These are phyloP conservation scores for Penicillium sumatraense DNA, from an alignment of 2,329 filamentous ascomycete genomes.

Conservation along the genomic window DNA sequence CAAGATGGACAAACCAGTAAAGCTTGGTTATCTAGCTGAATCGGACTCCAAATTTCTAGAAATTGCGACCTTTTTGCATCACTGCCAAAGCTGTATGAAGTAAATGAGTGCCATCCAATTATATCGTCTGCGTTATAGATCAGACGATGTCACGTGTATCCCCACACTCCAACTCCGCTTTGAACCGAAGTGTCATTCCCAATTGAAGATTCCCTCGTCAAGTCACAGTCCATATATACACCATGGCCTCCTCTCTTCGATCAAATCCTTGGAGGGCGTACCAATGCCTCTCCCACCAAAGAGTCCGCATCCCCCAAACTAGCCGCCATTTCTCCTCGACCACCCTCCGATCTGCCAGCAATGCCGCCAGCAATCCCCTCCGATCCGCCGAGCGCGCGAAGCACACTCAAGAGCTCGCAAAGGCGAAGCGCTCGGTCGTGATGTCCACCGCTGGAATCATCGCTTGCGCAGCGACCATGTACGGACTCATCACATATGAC, in stretches of 20 bases:
- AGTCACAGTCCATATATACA: slow-evolving; percentile 5
- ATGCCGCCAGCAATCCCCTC: slow-evolving; percentile 34
- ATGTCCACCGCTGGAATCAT: slow-evolving; percentile 45
- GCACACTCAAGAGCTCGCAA: slow-evolving; percentile 30
- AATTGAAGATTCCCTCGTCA: not conserved
- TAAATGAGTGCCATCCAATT: not conserved
- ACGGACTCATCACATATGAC: slow-evolving; percentile 44
- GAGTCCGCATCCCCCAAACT: slow-evolving; percentile 3
- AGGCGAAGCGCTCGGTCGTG: slow-evolving; percentile 37
- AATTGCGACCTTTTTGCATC: no score
- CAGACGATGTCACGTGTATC: slow-evolving; percentile 27
- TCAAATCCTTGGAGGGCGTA: slow-evolving; percentile 32
- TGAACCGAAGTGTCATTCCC: slow-evolving; percentile 11
- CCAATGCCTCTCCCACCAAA: slow-evolving; percentile 31
- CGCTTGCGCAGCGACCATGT: slow-evolving; percentile 45
- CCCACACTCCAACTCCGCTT: slow-evolving; percentile 23
- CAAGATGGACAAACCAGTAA: no score
- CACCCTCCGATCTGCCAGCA: slow-evolving; percentile 28
- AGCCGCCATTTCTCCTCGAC: slow-evolving; percentile 34
- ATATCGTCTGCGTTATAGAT: slow-evolving; percentile 13
- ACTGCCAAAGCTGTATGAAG: no score
- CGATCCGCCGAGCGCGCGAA: slow-evolving; percentile 22
- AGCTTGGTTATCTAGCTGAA: no score
- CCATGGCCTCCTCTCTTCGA: slow-evolving; percentile 24
- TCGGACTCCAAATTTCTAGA: no score